Evolutionary conservation across 306 rosid species (phyloP).

Genomic region (Cucumis melo): DNA sequence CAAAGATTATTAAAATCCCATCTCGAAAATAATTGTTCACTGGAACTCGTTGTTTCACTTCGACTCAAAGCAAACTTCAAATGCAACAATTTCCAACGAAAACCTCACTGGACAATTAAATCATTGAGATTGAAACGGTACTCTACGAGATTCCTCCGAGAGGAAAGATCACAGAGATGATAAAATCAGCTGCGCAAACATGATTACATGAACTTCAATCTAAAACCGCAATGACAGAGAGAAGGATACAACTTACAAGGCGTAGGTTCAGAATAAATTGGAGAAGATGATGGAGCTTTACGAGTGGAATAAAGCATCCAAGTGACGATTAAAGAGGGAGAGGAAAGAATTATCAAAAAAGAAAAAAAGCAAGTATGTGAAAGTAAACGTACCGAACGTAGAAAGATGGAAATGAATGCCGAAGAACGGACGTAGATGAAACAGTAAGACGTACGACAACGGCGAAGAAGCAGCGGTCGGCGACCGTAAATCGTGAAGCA

Average conservation of each 20-base stretch:
- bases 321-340: background rate
- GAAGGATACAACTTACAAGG: background rate
- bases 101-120: background rate
- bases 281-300: conserved; percentile 14
- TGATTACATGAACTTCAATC: background rate
- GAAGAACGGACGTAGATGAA: conserved; percentile 13
- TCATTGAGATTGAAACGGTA: background rate
- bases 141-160: background rate
- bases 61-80: background rate
- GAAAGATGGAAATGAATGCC: conserved; percentile 1
- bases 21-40: background rate
- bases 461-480: conserved; percentile 13
- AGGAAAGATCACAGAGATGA: background rate
- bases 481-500: conserved; percentile 19
- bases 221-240: background rate
- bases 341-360: background rate
- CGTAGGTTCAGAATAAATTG: conserved; percentile 15
- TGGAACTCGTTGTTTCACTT: background rate
- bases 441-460: conserved; percentile 33
- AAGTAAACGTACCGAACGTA: background rate
- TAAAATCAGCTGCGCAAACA: background rate
- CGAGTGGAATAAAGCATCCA: conserved; percentile 15
- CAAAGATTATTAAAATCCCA: background rate
- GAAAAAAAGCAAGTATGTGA: background rate
- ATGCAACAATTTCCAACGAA: background rate